Conservation (phyloP, 2,329 filamentous ascomycete genomes). For the Parafenestella ontariensis region DNA sequence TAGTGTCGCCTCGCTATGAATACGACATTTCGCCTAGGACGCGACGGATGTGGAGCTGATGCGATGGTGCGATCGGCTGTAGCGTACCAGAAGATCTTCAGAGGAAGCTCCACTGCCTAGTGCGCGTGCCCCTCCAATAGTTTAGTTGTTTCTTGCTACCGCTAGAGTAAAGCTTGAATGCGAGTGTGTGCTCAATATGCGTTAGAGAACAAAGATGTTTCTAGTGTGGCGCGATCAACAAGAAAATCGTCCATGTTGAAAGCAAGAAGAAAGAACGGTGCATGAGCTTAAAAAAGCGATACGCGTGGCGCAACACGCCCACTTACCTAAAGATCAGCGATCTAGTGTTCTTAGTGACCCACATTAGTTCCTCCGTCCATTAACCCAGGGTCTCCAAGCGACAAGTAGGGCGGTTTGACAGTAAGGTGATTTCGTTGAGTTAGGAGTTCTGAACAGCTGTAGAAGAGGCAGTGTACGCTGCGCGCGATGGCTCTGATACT, state of each 20-base stretch:
- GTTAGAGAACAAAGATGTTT: background rate
- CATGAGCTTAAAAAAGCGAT: background rate
- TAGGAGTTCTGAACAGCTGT: too few species aligned
- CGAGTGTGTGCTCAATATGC: background rate
- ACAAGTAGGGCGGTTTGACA: too few species aligned
- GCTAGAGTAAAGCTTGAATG: background rate
- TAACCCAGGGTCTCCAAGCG: background rate
- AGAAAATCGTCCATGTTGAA: background rate
- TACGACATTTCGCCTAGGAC: background rate
- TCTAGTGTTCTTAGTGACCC: background rate
- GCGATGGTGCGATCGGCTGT: too few species aligned
- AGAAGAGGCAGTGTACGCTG: too few species aligned
- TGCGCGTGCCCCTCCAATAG: background rate
- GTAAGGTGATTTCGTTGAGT: too few species aligned
- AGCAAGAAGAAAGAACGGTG: background rate
- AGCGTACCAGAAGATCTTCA: background rate
- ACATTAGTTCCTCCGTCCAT: background rate
- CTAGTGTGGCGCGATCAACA: background rate
- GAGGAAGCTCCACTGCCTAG: background rate
- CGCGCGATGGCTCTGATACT: too few species aligned
- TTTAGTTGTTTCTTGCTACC: background rate
- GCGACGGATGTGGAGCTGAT: background rate
- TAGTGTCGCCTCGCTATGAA: background rate
- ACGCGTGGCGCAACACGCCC: background rate
- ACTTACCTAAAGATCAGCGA: background rate